These are phyloP conservation scores for Neofusicoccum parvum DNA, from an alignment of 2,329 filamentous ascomycete species.

Conservation along the genomic window DNA sequence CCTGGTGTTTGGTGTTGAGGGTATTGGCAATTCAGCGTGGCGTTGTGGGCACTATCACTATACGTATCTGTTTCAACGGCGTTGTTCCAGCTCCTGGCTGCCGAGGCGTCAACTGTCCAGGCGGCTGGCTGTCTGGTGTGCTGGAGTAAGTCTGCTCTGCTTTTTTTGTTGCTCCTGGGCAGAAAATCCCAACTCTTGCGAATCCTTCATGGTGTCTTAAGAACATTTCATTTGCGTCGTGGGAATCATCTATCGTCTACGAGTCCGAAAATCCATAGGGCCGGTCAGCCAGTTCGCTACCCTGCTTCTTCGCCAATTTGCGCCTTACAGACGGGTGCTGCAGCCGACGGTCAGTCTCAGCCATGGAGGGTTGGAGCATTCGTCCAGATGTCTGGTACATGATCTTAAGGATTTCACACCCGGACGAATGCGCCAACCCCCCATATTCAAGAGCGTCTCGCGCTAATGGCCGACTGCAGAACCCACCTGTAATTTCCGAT, in stretches of 20 bases:
- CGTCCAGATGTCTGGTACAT: too few species aligned
- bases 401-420: too few species aligned
- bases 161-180: not conserved
- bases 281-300: not conserved
- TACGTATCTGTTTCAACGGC: conserved; percentile 3
- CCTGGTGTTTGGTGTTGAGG: not conserved
- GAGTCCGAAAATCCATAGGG: not conserved
- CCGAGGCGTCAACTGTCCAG: not conserved
- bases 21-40: conserved; percentile 18
- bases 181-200: conserved; percentile 5
- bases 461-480: too few species aligned
- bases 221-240: conserved; percentile 9
- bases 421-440: too few species aligned
- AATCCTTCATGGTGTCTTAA: not conserved
- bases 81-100: not conserved
- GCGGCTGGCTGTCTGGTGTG: not conserved
- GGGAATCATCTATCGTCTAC: conserved; percentile 12
- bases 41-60: conserved; percentile 20
- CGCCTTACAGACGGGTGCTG: too few species aligned
- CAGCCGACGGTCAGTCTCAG: too few species aligned
- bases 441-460: too few species aligned
- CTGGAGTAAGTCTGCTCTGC: not conserved
- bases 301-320: too few species aligned
- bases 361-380: too few species aligned
- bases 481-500: not conserved